Evolutionary conservation across 768 basidiomycete species (phyloP).

Genomic region (Naganishia onofrii): DNA sequence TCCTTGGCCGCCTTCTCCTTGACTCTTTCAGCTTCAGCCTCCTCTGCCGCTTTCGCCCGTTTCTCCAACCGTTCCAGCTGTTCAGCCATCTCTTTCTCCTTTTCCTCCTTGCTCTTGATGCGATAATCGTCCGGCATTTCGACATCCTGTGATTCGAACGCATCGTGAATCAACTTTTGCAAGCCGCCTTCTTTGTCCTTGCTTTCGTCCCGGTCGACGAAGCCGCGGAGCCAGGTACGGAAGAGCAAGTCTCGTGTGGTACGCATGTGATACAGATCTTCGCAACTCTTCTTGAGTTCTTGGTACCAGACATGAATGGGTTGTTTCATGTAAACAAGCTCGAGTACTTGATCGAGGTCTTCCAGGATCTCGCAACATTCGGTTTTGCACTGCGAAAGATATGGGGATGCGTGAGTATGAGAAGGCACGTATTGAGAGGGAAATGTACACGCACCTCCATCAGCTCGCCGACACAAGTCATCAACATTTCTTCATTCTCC

Average conservation of each 20-base stretch:
- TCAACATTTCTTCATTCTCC: constrained; percentile 26
- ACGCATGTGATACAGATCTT: constrained; percentile 25
- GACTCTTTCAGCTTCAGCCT: neutral
- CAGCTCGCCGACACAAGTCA: constrained; percentile 26
- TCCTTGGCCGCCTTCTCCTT: constrained; percentile 4
- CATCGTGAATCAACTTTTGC: constrained; percentile 23
- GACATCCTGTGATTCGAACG: constrained; percentile 12
- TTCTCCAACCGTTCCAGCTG: constrained; percentile 5
- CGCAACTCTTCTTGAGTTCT: constrained; percentile 19
- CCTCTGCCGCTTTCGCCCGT: constrained; percentile 1
- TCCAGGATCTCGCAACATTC: constrained; percentile 26
- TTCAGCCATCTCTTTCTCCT: constrained; percentile 1
- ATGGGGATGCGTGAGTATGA: neutral
- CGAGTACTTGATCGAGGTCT: constrained; percentile 25
- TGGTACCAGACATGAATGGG: constrained; percentile 25
- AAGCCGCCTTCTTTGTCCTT: constrained; percentile 19
- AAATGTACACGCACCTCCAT: neutral
- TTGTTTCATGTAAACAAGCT: constrained; percentile 18
- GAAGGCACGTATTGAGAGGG: too few relatives aligned
- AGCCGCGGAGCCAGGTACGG: constrained; percentile 12
- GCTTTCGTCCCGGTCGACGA: constrained; percentile 24
- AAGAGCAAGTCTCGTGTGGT: constrained; percentile 23
- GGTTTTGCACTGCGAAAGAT: constrained; percentile 1
- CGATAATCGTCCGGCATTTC: constrained; percentile 19
- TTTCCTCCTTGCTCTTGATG: constrained; percentile 25